These are phyloP conservation scores for Fusarium fujikuroi DNA, from an alignment of 2,329 filamentous ascomycete species.

Conservation along the genomic window DNA sequence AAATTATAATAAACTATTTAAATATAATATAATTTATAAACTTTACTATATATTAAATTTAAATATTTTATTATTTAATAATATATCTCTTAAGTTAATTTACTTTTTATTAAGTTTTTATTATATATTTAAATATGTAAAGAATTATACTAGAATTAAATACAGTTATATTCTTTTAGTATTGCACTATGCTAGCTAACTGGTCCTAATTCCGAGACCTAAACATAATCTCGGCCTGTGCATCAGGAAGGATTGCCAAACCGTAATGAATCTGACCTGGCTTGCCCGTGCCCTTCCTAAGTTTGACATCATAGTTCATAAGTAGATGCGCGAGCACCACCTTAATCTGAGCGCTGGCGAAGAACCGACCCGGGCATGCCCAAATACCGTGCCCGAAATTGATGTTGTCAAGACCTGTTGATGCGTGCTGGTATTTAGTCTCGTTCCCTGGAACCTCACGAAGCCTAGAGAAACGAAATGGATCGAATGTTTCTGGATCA, in stretches of 20 bases:
- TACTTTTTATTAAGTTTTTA: too few relatives aligned
- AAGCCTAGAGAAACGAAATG: not conserved
- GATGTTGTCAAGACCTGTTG: not conserved
- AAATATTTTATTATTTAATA: too few relatives aligned
- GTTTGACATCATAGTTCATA: not conserved
- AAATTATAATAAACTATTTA: too few relatives aligned
- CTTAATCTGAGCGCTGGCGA: not conserved
- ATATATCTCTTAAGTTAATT: too few relatives aligned
- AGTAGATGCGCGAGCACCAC: not conserved
- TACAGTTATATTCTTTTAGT: too few relatives aligned
- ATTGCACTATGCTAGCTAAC: not conserved
- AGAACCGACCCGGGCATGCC: not conserved
- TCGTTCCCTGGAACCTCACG: not conserved
- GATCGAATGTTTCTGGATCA: not conserved
- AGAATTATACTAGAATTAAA: too few relatives aligned
- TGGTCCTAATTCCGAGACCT: not conserved
- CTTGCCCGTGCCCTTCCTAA: not conserved
- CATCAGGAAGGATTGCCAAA: not conserved
- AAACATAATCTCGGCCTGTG: not conserved
- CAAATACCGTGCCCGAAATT: not conserved
- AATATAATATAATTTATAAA: too few relatives aligned
- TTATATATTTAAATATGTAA: too few relatives aligned
- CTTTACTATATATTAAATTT: too few relatives aligned
- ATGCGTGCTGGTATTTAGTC: not conserved
- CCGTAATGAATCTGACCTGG: not conserved